These are phyloP conservation scores for Tripterygium wilfordii DNA, from an alignment of 177 flowering plant genomes.

Conservation along the genomic window DNA sequence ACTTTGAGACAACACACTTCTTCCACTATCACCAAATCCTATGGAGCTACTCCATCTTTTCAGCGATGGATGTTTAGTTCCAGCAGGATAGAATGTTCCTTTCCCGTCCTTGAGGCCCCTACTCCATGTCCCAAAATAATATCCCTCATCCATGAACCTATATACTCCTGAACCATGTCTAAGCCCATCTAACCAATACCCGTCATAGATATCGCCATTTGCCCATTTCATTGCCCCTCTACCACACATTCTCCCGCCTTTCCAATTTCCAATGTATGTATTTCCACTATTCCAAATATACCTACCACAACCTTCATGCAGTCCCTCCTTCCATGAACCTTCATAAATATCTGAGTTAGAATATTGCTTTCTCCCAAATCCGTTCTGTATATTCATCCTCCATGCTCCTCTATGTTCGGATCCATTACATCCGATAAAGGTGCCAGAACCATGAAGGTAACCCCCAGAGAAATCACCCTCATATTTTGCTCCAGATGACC, in stretches of 20 bases:
- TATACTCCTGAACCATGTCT: constrained; percentile 81
- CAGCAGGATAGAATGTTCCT: constrained; percentile 80
- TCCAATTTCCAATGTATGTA: constrained; percentile 77
- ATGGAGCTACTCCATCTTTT: constrained; percentile 31
- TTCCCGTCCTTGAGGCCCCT: constrained; percentile 82
- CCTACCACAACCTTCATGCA: constrained; percentile 70
- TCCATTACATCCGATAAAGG: constrained; percentile 43
- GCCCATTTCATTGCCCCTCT: constrained; percentile 82
- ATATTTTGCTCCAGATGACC: constrained; percentile 74
- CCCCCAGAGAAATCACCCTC: constrained; percentile 86
- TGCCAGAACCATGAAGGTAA: constrained; percentile 80
- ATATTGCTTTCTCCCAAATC: constrained; percentile 67
- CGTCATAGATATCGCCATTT: constrained; percentile 82
- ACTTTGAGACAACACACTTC: constrained; percentile 19
- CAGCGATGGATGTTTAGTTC: constrained; percentile 48
- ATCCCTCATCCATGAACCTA: constrained; percentile 66
- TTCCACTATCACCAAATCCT: constrained; percentile 19
- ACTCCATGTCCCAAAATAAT: constrained; percentile 86
- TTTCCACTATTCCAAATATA: constrained; percentile 69
- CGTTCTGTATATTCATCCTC: constrained; percentile 83
- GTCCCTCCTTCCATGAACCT: constrained; percentile 91
- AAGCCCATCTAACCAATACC: constrained; percentile 76
- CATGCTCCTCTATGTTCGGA: constrained; percentile 66
- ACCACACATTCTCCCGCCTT: constrained; percentile 80
- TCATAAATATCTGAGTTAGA: constrained; percentile 72